Conservation (phyloP, 768 basidiomycete genomes). For the Cyclocybe cylindracea region DNA sequence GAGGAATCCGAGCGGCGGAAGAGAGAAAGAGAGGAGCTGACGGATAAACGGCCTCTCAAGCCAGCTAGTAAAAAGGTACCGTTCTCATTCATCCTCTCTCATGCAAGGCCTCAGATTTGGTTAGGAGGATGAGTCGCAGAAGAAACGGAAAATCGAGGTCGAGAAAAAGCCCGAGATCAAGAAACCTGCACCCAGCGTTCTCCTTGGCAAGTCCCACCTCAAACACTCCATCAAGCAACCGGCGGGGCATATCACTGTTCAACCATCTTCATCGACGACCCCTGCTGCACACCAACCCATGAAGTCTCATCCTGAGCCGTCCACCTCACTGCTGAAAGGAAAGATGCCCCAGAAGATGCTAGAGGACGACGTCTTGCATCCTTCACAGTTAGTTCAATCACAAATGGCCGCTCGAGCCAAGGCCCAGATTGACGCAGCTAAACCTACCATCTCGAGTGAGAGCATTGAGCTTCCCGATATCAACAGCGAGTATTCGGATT, state of each 20-base stretch:
- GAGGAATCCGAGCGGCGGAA: slow-evolving; percentile 79
- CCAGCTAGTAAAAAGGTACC: slow-evolving; percentile 58
- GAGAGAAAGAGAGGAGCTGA: slow-evolving; percentile 77
- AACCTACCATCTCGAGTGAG: slow-evolving; percentile 65
- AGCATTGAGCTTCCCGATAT: slow-evolving; percentile 93
- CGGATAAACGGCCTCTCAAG: slow-evolving; percentile 68
- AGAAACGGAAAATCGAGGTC: slow-evolving; percentile 70
- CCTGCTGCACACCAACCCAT: too few relatives aligned
- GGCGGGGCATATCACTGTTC: slow-evolving; percentile 6
- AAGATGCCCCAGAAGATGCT: slow-evolving; percentile 29
- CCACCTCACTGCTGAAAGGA: slow-evolving; percentile 24
- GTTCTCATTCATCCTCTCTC: neutral
- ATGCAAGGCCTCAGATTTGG: slow-evolving; percentile 6
- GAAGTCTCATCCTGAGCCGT: slow-evolving; percentile 37
- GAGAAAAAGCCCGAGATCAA: slow-evolving; percentile 61
- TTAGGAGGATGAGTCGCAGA: slow-evolving; percentile 68
- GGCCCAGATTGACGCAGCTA: slow-evolving; percentile 64
- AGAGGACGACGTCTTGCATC: slow-evolving; percentile 58
- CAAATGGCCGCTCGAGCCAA: slow-evolving; percentile 75
- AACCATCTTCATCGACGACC: slow-evolving; percentile 27
- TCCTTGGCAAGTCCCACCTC: slow-evolving; percentile 52
- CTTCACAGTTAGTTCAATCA: slow-evolving; percentile 61
- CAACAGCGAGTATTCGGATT: slow-evolving; percentile 96
- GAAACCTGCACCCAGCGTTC: slow-evolving; percentile 42
- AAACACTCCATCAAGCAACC: slow-evolving; percentile 45